Base-by-base conservation (phyloP, 1,284 basidiomycete species). In the Sanghuangporus weigelae region DNA sequence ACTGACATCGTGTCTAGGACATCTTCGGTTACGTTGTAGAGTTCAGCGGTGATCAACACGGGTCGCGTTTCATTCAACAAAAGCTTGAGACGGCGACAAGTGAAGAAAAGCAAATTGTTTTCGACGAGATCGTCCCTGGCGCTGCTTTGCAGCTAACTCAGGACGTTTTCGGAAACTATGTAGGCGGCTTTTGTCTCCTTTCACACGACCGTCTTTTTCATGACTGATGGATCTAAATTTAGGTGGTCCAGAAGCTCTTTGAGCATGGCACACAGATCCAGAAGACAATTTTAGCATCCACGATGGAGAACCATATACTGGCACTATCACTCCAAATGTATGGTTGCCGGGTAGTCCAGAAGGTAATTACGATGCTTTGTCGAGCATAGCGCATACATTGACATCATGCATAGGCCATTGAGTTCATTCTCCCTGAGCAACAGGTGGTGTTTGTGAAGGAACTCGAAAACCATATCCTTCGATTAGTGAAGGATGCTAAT, bases 111-210 rank as follows among this genome's bases (percentile, higher is more conserved):
- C 85, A 92, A 68, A 75, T 78, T 40, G 81, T 98, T n/a, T 98
- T 96, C 69, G 87, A 92, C 61, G 97, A 99, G 77, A 91, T 98
- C 67, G 81, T 93, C 50, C 93, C 95, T 11, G 74, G 81, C 51
- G 86, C 89, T 71, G 83, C 89, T 2, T 76, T 93, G 56, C 84
- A 88, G 66, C 81, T 99, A 62, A 93, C 96, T 72, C 90, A 90
- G 68, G 95, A 98, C 72, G 94, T 98, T 49, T 99, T 98, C 73
- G 96, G 96, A 64, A 99, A 99, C 79, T 99, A 98, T 78, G 87
- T 92, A 70, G 68, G 44, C 21, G 85, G 76, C 16, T 23, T 66
- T 51, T 46, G 1, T 12, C 19, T 39, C 1, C 53, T 60, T 49
- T 31, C 19, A 26, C 31, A 36, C 63, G 64, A 7, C 49, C 40